Percentiles rank a stretch among this genome's conserved stretches.
phyloP scores from a whole-genome alignment of 371 early-diverging fungal genomes.

The Dichotomocladium elegans region DNA sequence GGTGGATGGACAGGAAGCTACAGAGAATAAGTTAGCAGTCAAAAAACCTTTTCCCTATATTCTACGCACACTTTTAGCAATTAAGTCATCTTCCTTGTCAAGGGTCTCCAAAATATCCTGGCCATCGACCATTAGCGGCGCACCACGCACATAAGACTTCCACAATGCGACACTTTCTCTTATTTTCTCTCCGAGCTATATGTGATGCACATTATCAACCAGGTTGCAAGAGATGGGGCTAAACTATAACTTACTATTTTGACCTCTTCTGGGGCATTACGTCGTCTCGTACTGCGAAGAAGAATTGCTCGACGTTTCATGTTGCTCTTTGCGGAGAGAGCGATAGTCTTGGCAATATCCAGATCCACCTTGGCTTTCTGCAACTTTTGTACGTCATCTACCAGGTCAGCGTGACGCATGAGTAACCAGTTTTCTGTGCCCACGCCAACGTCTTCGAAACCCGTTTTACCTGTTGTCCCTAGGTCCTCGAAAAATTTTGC shows the following conservation, averaged over 20 bases:
- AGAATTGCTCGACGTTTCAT: slow-evolving; percentile 34
- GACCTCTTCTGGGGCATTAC: slow-evolving; percentile 22
- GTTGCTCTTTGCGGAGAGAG: slow-evolving; percentile 43
- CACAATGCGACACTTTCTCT: slow-evolving; percentile 24
- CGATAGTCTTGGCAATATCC: slow-evolving; percentile 46
- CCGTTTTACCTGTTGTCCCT: slow-evolving; percentile 34
- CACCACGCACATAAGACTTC: slow-evolving; percentile 27
- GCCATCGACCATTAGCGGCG: slow-evolving; percentile 26
- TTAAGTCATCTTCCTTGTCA: slow-evolving; percentile 18
- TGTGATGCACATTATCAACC: neutral
- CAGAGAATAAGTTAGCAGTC: neutral
- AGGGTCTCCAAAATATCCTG: slow-evolving; percentile 24
- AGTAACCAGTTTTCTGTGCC: neutral
- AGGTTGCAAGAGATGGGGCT: neutral
- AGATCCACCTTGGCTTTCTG: slow-evolving; percentile 47
- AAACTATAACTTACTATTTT: slow-evolving; percentile 19
- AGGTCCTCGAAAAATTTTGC: slow-evolving; percentile 39
- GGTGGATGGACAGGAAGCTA: slow-evolving; percentile 26
- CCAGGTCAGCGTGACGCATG: neutral
- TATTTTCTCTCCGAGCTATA: slow-evolving; percentile 28
- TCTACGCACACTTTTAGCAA: slow-evolving; percentile 22
- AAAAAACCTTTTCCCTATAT: no score
- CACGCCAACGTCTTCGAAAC: neutral
- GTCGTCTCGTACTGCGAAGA: slow-evolving; percentile 24
- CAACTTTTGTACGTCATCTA: slow-evolving; percentile 41